A percentile compares a stretch with the other conserved stretches of the same genome.
These are phyloP conservation scores for Triticum monococcum DNA, from an alignment of 176 grass and related monocot species.

Conservation along the genomic window DNA sequence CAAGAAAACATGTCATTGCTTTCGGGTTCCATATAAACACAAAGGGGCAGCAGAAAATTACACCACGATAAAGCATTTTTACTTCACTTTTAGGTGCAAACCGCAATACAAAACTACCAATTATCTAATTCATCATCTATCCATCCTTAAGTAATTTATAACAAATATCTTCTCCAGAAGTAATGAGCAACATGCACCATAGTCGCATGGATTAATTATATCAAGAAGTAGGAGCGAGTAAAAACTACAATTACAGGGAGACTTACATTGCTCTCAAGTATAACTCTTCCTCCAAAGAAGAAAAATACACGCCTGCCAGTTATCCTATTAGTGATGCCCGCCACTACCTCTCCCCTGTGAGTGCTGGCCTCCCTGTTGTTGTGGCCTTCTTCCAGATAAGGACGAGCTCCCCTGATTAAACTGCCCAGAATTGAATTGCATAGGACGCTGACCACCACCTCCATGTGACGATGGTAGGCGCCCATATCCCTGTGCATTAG, in stretches of 20 bases:
- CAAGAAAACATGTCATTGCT: not conserved
- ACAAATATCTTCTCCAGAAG: not conserved
- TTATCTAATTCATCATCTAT: not conserved
- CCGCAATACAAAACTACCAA: not conserved
- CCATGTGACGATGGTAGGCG: not conserved
- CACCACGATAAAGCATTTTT: not conserved
- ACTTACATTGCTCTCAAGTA: not conserved
- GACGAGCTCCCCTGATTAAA: slow-evolving; percentile 50
- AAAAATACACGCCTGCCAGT: not conserved
- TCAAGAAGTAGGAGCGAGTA: not conserved
- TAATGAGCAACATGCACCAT: not conserved
- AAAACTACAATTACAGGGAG: not conserved
- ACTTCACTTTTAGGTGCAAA: not conserved
- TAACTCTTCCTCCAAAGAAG: not conserved
- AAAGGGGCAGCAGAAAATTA: not conserved
- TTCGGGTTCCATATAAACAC: not conserved
- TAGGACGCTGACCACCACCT: slow-evolving; percentile 3
- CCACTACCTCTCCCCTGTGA: slow-evolving; percentile 42
- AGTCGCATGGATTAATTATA: not conserved
- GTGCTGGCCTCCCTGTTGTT: slow-evolving; percentile 46
- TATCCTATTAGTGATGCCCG: slow-evolving; percentile 16
- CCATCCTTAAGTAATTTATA: not conserved
- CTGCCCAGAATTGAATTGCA: slow-evolving; percentile 34
- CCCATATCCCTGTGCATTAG: slow-evolving; percentile 31
- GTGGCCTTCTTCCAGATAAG: slow-evolving; percentile 35